Evolutionary conservation across 805 yeast genomes (phyloP).

Genomic region (Candida suzukii): DNA sequence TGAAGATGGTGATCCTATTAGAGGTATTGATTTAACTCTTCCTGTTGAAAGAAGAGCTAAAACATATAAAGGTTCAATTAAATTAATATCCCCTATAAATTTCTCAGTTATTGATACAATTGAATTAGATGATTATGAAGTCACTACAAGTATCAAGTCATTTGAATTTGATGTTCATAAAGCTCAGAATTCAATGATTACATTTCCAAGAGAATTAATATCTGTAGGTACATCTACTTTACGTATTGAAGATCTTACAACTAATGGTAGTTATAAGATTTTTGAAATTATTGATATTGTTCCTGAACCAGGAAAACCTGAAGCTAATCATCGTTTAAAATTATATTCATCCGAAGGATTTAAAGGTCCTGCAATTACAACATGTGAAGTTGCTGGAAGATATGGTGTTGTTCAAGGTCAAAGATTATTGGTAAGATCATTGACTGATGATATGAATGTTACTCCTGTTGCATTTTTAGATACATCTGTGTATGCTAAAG

Average conservation of each 20-base stretch:
- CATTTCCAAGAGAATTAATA: conserved; percentile 47
- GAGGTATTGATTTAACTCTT: conserved; percentile 43
- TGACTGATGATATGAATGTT: conserved; percentile 68
- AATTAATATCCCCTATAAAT: conserved; percentile 62
- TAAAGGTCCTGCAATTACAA: conserved; percentile 75
- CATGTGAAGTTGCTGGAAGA: conserved; percentile 77
- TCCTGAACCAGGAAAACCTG: conserved; percentile 85
- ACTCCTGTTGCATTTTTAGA: conserved; percentile 94
- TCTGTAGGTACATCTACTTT: conserved; percentile 74
- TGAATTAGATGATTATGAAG: conserved; percentile 61
- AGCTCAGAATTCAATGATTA: conserved; percentile 25
- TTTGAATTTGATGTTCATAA: conserved; percentile 35
- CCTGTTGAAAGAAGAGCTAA: conserved; percentile 42
- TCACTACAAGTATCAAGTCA: conserved; percentile 49
- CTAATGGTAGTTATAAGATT: conserved; percentile 71
- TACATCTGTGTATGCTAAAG: conserved; percentile 71
- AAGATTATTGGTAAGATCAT: conserved; percentile 67
- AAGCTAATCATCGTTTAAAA: conserved; percentile 72
- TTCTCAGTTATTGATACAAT: conserved; percentile 74
- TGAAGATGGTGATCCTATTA: conserved; percentile 62
- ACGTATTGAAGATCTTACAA: conserved; percentile 72
- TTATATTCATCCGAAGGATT: conserved; percentile 65
- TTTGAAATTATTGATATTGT: conserved; percentile 75
- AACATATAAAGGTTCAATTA: conserved; percentile 52
- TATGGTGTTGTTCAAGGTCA: conserved; percentile 84